These are phyloP conservation scores for Xylaria sp. DNA, from an alignment of 2,329 filamentous ascomycete genomes.

Conservation along the genomic window DNA sequence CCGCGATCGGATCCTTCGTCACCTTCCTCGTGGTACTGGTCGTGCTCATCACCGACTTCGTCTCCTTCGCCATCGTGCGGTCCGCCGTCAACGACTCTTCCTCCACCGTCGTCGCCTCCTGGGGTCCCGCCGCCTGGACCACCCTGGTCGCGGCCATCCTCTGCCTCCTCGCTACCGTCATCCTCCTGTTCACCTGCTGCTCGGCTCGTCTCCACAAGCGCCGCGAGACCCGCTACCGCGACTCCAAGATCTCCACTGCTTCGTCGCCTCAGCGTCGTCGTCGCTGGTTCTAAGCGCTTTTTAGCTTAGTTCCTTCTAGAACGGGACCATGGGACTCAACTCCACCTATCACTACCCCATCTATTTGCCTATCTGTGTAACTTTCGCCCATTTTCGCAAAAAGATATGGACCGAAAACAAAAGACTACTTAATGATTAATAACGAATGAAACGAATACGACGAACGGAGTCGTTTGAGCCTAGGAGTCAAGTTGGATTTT, in stretches of 20 bases:
- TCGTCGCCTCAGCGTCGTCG: constrained; percentile 14
- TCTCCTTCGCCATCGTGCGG: constrained; percentile 52
- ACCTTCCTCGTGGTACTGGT: constrained; percentile 56
- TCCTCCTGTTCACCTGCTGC: constrained; percentile 72
- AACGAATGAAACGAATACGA: constrained; percentile 26
- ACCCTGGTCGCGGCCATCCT: constrained; percentile 65
- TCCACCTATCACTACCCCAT: neutral
- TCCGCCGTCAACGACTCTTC: constrained; percentile 54
- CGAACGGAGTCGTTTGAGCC: neutral
- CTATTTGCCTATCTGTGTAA: no score
- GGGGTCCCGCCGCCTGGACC: constrained; percentile 67
- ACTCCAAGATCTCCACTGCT: constrained; percentile 18
- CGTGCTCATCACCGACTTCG: constrained; percentile 58
- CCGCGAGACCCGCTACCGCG: constrained; percentile 45
- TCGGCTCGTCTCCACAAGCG: constrained; percentile 57
- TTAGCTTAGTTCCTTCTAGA: neutral
- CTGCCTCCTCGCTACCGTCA: constrained; percentile 63
- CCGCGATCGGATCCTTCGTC: constrained; percentile 52
- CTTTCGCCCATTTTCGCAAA: neutral
- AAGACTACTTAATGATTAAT: constrained; percentile 29
- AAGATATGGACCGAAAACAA: neutral
- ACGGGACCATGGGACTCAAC: no score
- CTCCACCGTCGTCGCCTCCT: constrained; percentile 54
- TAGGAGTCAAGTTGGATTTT: constrained; percentile 9
- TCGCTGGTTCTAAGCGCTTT: constrained; percentile 25